phyloP scores from a whole-genome alignment of 305 asterid species.

The Rubia occidens region DNA sequence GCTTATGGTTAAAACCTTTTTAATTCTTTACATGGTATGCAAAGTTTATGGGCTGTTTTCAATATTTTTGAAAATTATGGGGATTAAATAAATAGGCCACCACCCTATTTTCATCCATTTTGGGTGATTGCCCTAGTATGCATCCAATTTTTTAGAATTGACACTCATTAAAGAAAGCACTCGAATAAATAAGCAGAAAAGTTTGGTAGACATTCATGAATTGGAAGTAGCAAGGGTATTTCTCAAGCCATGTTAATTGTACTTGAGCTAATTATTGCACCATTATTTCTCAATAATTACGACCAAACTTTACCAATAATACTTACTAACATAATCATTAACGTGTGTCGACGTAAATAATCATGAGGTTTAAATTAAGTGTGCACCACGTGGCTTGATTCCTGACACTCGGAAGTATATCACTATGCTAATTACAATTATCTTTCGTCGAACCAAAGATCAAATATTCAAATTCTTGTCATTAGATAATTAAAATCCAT shows the following conservation, averaged over 20 bases:
- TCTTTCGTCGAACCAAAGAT: background rate
- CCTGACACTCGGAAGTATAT: constrained; percentile 33
- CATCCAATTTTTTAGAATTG: too few species aligned
- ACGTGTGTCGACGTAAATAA: constrained; percentile 14
- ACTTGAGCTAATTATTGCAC: constrained; percentile 1
- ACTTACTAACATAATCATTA: background rate
- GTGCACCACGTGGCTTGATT: constrained; percentile 43
- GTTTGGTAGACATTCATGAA: constrained; percentile 12
- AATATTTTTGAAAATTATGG: too few species aligned
- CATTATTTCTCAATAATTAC: constrained; percentile 11
- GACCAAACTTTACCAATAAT: background rate
- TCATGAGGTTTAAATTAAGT: constrained; percentile 11
- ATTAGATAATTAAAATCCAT: background rate
- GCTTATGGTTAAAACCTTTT: too few species aligned
- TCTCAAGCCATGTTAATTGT: constrained; percentile 3
- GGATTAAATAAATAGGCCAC: too few species aligned
- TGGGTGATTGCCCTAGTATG: too few species aligned
- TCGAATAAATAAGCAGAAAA: background rate
- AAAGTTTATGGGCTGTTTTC: too few species aligned
- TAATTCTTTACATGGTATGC: too few species aligned
- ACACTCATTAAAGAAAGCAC: too few species aligned
- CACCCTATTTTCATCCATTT: too few species aligned
- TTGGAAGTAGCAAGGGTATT: constrained; percentile 10
- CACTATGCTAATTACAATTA: background rate
- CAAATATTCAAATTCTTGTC: background rate